These are phyloP conservation scores for Penstemon eatonii DNA, from an alignment of 257 asterid genomes.

Conservation along the genomic window DNA sequence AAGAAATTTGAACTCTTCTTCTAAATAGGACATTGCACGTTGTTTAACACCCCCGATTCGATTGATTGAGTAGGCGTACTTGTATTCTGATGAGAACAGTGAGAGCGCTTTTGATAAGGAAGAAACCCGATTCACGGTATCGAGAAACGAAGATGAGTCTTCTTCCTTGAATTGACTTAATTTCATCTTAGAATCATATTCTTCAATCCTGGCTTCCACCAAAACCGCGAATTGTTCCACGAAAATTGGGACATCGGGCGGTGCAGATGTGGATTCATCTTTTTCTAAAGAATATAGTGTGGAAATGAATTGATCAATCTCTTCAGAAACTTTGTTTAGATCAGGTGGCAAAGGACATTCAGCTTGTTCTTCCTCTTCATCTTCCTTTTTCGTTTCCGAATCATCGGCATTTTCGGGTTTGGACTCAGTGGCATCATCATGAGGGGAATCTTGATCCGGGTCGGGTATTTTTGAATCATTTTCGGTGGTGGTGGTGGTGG, in stretches of 20 bases:
- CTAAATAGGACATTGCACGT: constrained; percentile 68
- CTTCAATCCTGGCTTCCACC: constrained; percentile 61
- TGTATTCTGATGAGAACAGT: constrained; percentile 47
- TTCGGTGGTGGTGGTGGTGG: background rate
- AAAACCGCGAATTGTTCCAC: constrained; percentile 72
- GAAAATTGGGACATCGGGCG: constrained; percentile 53
- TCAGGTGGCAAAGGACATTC: constrained; percentile 62
- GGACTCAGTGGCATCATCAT: background rate
- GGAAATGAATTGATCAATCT: constrained; percentile 60
- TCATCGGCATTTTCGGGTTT: constrained; percentile 12
- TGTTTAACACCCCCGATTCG: constrained; percentile 60
- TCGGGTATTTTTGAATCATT: constrained; percentile 6
- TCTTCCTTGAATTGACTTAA: constrained; percentile 53
- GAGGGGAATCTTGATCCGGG: constrained; percentile 21
- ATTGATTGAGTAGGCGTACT: constrained; percentile 60
- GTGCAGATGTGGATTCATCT: constrained; percentile 23
- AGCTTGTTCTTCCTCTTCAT: constrained; percentile 6
- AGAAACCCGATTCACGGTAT: constrained; percentile 42
- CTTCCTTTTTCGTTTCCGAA: constrained; percentile 26
- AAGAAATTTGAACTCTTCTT: constrained; percentile 65
- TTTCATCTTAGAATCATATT: constrained; percentile 45
- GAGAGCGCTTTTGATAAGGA: constrained; percentile 40
- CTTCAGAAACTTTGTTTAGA: constrained; percentile 52
- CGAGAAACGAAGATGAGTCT: constrained; percentile 50
- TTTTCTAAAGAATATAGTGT: constrained; percentile 26